A percentile compares a stretch with the other conserved stretches of the same genome.
Conservation (phyloP, 495 filamentous ascomycete species). For the Daldinia grandis region DNA sequence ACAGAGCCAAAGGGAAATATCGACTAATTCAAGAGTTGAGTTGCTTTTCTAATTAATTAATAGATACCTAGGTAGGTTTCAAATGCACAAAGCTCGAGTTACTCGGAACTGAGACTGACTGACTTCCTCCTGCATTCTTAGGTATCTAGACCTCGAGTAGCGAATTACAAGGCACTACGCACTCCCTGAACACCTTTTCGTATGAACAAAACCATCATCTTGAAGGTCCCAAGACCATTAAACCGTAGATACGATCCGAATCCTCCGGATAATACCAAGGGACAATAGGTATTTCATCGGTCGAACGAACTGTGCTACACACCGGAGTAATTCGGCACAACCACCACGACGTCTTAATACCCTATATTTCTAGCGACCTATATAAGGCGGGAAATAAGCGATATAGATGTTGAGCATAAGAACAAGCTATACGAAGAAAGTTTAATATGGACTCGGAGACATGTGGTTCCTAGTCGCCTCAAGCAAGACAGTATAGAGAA, state of each 20-base stretch:
- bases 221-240: not conserved
- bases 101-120: not conserved
- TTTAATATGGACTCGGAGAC: not conserved
- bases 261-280: not conserved
- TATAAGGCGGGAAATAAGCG: not conserved
- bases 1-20: not conserved
- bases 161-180: not conserved
- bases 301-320: not conserved
- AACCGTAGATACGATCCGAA: not conserved
- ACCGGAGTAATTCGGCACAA: not conserved
- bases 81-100: not conserved
- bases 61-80: not conserved
- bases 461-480: not conserved
- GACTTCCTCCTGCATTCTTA: not conserved
- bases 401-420: not conserved
- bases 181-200: not conserved
- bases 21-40: not conserved
- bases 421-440: not conserved
- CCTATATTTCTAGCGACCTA: not conserved
- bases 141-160: not conserved
- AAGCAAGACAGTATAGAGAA: not conserved
- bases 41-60: not conserved
- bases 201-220: not conserved
- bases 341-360: not conserved
- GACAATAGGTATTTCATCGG: not conserved